Base-by-base conservation (phyloP, 2,329 filamentous ascomycete species). In the Mariannaea elegans region DNA sequence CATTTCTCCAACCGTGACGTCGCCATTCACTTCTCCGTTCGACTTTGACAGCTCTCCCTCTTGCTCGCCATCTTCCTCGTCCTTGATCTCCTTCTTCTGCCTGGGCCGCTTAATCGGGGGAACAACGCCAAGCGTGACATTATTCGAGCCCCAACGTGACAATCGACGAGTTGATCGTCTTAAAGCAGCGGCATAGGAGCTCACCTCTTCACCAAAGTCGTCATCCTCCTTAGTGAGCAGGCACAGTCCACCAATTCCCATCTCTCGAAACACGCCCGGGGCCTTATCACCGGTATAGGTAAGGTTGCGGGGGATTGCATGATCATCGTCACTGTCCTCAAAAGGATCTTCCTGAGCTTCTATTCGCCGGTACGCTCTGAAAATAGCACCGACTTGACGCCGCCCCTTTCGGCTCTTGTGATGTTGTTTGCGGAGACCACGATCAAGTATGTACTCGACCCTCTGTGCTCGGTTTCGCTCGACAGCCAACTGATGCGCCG, bases 391-490 rank as follows among this genome's bases (percentile, higher is more conserved):
- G 59, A 93, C 87, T 53, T 82, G 79, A 18, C 85, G 84, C 4
- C 91, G 85, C 16, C 78, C 71, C 67, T 87, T 88, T 45, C 87
- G 86, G 12, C 87, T 84, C 55, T 81, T 81, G 71, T 88, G 85
- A 70, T 93, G 89, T 50, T 86, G 81, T 64, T 82, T 84, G 47
- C 90, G 86, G 31, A 94, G 79, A 27, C 90, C 89, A n/a, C 89
- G 87, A 66, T 92, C 89, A 14, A 95, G 84, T 50, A 93, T 91
- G 69, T 93, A 90, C 70, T 93, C 90, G n/a, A 94, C 91, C 6
- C 91, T 87, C 70, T 92, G 87, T 61, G 87, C 90, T 16, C 92
- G 84, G 74, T 94, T 93, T 55, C 89, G 85, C 74, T 93, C 91
- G 1, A 95, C 90, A 0, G 91, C 91, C 36, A 93, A 80, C 75